Evolutionary conservation across 2,329 filamentous ascomycete species (phyloP), one percentile per base, ranked within the genome.

Genomic region (Peltaster fructicola): DNA sequence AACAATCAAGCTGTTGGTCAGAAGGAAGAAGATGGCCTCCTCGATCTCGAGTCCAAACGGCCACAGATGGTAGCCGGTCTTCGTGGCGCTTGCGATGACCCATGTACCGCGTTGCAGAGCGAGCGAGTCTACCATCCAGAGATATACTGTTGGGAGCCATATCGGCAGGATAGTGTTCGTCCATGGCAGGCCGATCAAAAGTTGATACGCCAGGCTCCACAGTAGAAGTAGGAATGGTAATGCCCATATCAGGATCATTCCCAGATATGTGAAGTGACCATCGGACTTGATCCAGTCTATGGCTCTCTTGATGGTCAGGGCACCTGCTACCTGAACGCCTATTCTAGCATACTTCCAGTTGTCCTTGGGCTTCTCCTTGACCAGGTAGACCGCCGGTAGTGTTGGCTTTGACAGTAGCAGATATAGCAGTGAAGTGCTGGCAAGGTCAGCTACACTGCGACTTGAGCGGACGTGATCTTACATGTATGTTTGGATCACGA

Each of bases 401-500:
- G 61, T 57, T 1, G 68, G 59, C 44, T 75, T 78, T 48, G 63
- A 77, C 11, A 73, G 45, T 2, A 79, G 48, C 7, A 77, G 56
- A 39, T 80, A 81, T 6, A 81, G 44, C 24, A 79, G 50, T 1
- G 67, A 62, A 0, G 74, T 78, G 40, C 68, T 76, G n/a, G n/a
- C n/a, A n/a, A n/a, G n/a, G n/a, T n/a, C n/a, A n/a, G n/a, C n/a
- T n/a, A n/a, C n/a, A n/a, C n/a, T n/a, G n/a, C n/a, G n/a, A n/a
- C n/a, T n/a, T n/a, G n/a, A n/a, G n/a, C n/a, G n/a, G n/a, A n/a
- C n/a, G n/a, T n/a, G n/a, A n/a, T n/a, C n/a, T n/a, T n/a, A n/a
- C n/a, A n/a, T n/a, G 47, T 77, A 80, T 1, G 75, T 80, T 49
- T 81, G 76, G 13, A 81, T 65, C 11, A 77, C 50, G 44, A 81